Base-by-base conservation (phyloP, 116 monocot species). In the Iris pallida region DNA sequence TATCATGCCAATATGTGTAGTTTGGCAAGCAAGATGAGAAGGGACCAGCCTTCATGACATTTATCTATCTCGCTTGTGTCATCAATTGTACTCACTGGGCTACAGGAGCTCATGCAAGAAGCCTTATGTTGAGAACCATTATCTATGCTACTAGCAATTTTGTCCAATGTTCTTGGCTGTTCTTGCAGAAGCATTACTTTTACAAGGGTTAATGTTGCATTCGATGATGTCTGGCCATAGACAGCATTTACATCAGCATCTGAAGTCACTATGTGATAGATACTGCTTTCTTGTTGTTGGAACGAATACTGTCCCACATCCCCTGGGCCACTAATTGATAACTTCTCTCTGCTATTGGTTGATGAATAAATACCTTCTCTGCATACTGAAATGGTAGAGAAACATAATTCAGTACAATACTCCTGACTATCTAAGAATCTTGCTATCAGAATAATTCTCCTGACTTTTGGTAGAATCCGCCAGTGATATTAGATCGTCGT, bases 1-100 rank as follows among this genome's bases (percentile, higher is more conserved):
- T 67, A 92, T 61, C 97, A 98, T 98, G 40, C 90, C 97, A 59
- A 90, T 64, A 77, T 98, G 93, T 15, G 90, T 93, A 63, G 77
- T 81, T 68, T 80, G 83, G 55, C 97, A 98, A 64, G 97, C 97
- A 53, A 98, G 70, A 65, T 92, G 97, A 74, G 88, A 15, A 92
- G 69, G 14, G 97, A 90, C 53, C 87, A 81, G 9, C 93, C 97
- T 62, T 88, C 87, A 43, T 44, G 15, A 47, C 45, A 60, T 55
- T 88, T 89, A 53, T 76, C 83, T 18, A 53, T 19, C 6, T 77
- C 74, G 58, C 20, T 61, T 67, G 16, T 57, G 42, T 78, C 86
- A 10, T 76, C 80, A 67, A 5, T 83, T 42, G 74, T 77, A 55
- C 56, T 75, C 2, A 41, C 43, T 18, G 81, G 54, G 49, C 68